Base-by-base conservation (phyloP, 169 alveolate genomes). In the Cryptosporidium ubiquitum region DNA sequence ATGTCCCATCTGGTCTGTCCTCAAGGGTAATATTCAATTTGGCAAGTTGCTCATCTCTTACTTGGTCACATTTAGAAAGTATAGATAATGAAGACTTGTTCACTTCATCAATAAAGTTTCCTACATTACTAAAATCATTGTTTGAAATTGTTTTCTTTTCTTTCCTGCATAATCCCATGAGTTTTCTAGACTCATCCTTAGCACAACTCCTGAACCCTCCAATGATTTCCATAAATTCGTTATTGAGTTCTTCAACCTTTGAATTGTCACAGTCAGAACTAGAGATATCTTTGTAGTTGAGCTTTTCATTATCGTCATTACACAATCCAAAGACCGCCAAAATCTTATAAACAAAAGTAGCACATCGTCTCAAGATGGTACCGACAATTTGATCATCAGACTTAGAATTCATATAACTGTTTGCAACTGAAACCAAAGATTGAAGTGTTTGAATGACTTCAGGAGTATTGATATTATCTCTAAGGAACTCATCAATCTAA, bases 31-130 rank as follows among this genome's bases (percentile, higher is more conserved):
- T 93, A 10, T 99, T 99, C 64, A 96, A 79, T 26, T 95, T 86
- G 14, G 97, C 94, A 35, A 98, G 95, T 37, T 91, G 93, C 57
- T 94, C 96, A 94, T 98, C 99, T 73, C 99, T 93, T 52, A 98
- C 85, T 70, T 94, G 69, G 91, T 98, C 99, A 93, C 98, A 95
- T 23, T 92, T 71, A 52, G 91, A 84, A 52, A 96, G 91, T 20
- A 98, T 86, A 68, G 91, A 93, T 26, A 79, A 61, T 39, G 96
- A 93, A 1, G 92, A 74, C 40, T 69, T 85, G 64, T 92, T 84
- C 23, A 95, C 93, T 31, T 85, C 57, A 68, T 94, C 94, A 84
- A 96, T 85, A 68, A 93, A 93, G 42, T 89, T 68, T 23, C 93
- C 86, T 12, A 91, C 69, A 31, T 93, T 85, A 69, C 86, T 85